Conservation (phyloP, 2,329 filamentous ascomycete species). For the Aspergillus fischeri region DNA sequence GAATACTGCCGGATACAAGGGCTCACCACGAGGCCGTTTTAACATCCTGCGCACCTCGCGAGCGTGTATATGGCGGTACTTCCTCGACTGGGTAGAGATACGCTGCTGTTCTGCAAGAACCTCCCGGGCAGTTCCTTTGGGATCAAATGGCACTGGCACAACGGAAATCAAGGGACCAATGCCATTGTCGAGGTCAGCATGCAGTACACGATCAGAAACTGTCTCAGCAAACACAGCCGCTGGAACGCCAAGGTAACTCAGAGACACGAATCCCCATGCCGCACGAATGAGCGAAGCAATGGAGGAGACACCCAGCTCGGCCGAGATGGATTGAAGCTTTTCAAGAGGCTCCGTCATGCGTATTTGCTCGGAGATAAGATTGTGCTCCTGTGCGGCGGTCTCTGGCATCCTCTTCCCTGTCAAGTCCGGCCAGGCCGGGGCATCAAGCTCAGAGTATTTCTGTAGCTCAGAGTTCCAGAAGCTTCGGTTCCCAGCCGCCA, state of each 20-base stretch:
- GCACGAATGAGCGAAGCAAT: constrained; percentile 26
- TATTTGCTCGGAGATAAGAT: constrained; percentile 16
- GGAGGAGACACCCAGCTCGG: constrained; percentile 24
- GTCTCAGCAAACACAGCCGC: constrained; percentile 30
- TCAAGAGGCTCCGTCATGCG: constrained; percentile 12
- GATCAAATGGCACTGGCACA: constrained; percentile 30
- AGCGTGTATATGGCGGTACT: constrained; percentile 26
- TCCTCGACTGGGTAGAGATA: constrained; percentile 22
- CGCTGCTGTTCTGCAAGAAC: constrained; percentile 22
- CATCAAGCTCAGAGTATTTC: constrained; percentile 20
- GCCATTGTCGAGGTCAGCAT: constrained; percentile 22
- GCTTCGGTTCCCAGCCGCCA: constrained; percentile 9
- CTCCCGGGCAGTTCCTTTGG: constrained; percentile 20
- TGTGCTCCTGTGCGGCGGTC: constrained; percentile 10
- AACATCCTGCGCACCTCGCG: constrained; percentile 27
- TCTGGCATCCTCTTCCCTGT: constrained; percentile 15
- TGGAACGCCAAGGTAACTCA: constrained; percentile 24
- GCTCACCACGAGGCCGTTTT: constrained; percentile 19
- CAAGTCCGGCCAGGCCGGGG: constrained; percentile 25
- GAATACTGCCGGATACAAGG: constrained; percentile 32
- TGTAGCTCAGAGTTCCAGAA: constrained; percentile 26
- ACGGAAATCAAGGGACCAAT: constrained; percentile 32
- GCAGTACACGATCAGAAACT: constrained; percentile 27
- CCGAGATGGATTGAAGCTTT: constrained; percentile 17
- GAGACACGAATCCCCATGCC: constrained; percentile 26